phyloP scores from a whole-genome alignment of 2,329 filamentous ascomycete species.

The Alternaria infectoria region DNA sequence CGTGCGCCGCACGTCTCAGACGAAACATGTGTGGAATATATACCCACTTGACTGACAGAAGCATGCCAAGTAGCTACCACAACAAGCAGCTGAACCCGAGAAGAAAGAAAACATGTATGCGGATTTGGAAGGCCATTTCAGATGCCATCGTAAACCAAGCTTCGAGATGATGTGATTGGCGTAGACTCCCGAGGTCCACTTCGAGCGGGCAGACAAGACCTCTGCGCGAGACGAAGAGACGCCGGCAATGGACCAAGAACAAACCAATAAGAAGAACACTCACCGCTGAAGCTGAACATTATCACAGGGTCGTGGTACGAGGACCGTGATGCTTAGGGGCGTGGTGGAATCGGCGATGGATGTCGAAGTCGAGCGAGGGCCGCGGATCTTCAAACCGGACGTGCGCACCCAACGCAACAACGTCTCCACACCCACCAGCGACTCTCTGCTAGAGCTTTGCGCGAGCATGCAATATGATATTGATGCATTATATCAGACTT shows the following conservation, averaged over 20 bases:
- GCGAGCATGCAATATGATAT: neutral
- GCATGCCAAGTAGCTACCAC: constrained; percentile 15
- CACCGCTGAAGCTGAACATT: constrained; percentile 50
- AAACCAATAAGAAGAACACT: constrained; percentile 20
- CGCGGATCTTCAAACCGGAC: constrained; percentile 15
- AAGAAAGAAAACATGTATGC: neutral
- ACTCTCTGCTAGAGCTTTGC: neutral
- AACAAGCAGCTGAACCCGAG: neutral
- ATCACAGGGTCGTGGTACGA: constrained; percentile 7
- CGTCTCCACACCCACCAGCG: constrained; percentile 10
- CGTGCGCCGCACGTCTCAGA: constrained; percentile 29
- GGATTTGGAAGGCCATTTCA: neutral
- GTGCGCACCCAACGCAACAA: constrained; percentile 20
- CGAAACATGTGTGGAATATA: constrained; percentile 38
- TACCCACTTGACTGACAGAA: constrained; percentile 23
- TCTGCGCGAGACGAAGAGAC: neutral
- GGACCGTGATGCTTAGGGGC: neutral
- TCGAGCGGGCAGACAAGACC: neutral
- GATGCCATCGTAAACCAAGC: neutral
- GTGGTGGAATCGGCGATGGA: constrained; percentile 5
- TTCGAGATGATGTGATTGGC: neutral
- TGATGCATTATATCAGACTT: neutral
- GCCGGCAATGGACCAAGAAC: neutral
- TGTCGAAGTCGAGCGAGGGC: constrained; percentile 4
- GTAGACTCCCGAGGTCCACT: neutral